These are phyloP conservation scores for Jatropha curcas DNA, from an alignment of 345 rosid species.

Conservation along the genomic window DNA sequence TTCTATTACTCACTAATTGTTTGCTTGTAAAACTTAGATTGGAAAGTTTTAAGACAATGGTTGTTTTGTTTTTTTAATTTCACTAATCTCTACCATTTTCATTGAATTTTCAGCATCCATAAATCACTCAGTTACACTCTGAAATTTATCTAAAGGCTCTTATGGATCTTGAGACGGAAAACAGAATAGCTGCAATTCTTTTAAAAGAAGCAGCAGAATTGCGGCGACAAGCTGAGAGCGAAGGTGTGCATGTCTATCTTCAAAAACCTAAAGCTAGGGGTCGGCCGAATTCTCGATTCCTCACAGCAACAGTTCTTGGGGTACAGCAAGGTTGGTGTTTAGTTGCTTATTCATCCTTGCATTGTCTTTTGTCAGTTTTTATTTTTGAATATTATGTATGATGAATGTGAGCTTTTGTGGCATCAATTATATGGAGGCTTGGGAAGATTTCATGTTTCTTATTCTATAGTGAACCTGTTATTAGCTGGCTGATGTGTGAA, in stretches of 20 bases:
- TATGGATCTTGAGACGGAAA: slow-evolving; percentile 94
- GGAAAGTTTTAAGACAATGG: background rate
- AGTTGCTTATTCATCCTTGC: background rate
- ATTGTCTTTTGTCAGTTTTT: background rate
- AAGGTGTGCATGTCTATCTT: slow-evolving; percentile 79
- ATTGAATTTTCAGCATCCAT: background rate
- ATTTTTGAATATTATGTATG: background rate
- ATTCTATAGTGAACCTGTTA: background rate
- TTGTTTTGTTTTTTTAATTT: background rate
- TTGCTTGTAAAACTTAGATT: background rate
- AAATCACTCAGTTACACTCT: background rate
- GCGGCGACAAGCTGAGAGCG: slow-evolving; percentile 71
- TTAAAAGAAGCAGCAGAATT: slow-evolving; percentile 93
- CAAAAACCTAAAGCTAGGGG: slow-evolving; percentile 56
- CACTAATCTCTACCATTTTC: background rate
- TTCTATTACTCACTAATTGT: background rate
- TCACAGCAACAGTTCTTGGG: slow-evolving; percentile 86
- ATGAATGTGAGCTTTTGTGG: background rate
- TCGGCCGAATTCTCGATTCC: slow-evolving; percentile 86
- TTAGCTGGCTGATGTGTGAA: background rate
- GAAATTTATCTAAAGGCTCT: slow-evolving; percentile 15
- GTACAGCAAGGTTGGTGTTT: slow-evolving; percentile 70
- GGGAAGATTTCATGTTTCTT: background rate
- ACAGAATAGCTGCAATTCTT: slow-evolving; percentile 80
- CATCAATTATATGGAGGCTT: background rate